Percentiles rank a stretch among this genome's conserved stretches.
Evolutionary conservation across 1,284 basidiomycete genomes (phyloP).

Genomic region (Cutaneotrichosporon cyanovorans): DNA sequence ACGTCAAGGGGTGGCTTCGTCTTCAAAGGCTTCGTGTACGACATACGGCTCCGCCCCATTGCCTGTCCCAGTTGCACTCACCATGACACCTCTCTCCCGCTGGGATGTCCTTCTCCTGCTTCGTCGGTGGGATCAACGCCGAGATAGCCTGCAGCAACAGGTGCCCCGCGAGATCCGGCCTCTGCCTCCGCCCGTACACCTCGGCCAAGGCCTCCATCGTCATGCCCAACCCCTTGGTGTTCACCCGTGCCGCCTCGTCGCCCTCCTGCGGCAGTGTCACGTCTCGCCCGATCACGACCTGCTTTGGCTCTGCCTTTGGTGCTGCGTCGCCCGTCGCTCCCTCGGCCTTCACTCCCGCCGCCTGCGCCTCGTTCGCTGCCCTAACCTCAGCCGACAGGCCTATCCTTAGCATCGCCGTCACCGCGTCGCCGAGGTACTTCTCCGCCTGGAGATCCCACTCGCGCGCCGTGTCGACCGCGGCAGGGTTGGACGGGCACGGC

Average conservation of each 20-base stretch:
- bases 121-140: conserved; percentile 34
- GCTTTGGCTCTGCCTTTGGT: conserved; percentile 14
- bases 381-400: conserved; percentile 17
- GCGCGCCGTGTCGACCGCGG: background rate
- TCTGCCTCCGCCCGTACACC: conserved; percentile 38
- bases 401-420: conserved; percentile 36
- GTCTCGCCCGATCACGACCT: conserved; percentile 37
- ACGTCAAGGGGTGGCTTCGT: too few relatives aligned
- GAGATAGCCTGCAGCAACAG: conserved; percentile 41
- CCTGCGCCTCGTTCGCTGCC: background rate
- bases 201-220: conserved; percentile 45
- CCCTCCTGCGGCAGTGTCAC: conserved; percentile 24
- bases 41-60: too few relatives aligned
- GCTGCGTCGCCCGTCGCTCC: conserved; percentile 33
- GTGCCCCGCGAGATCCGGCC: conserved; percentile 37
- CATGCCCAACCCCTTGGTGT: conserved; percentile 40
- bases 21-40: too few relatives aligned
- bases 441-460: conserved; percentile 35
- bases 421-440: conserved; percentile 28
- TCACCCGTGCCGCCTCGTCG: conserved; percentile 31
- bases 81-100: conserved; percentile 41
- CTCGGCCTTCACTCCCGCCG: conserved; percentile 19
- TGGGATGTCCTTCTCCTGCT: conserved; percentile 9
- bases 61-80: too few relatives aligned
- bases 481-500: conserved; percentile 3